Base-by-base conservation (phyloP, 306 rosid species). In the Rosa chinensis region DNA sequence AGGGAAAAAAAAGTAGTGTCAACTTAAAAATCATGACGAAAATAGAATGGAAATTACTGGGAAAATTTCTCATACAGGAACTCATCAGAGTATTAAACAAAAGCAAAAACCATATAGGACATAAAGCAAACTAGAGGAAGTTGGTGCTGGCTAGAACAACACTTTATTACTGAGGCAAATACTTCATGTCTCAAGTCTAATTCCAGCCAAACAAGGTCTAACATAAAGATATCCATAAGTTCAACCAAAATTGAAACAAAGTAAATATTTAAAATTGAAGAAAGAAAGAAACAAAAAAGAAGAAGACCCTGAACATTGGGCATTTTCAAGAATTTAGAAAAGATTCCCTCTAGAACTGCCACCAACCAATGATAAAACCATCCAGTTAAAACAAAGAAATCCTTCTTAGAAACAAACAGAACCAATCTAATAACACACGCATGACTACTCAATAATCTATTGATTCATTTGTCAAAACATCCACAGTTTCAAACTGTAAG, bases 141-240 rank as follows among this genome's bases (percentile, higher is more conserved):
- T 68, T 25, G 9, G 21, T 73, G 37, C 66, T 37, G 50, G 13
- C 68, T 23, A 56, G 52, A 56, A 20, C 47, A 11, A 40, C 21
- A 47, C 50, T 11, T 18, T n/a, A 7, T 21, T 40, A 7, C 35
- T 2, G 40, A 40, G 21, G 68, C 23, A 74, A 40, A 11, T 39
- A n/a, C 37, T 50, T 55, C 39, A 74, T 12, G 28, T 9, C 66
- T 49, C 66, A 73, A 52, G 48, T 20, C 42, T 37, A 50, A 71
- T 9, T 71, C 53, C 47, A 73, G 77, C 66, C 39, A 73, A 21
- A 73, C 20, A 18, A 73, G 48, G 53, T 11, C 12, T 52, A 67
- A 25, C 42, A 44, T 53, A 53, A 23, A 52, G 23, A 23, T n/a
- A 56, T 25, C 49, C 77, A 56, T 25, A n/a, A 44, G 44, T 58